Base-by-base conservation (phyloP, 2,329 filamentous ascomycete genomes). In the Fusarium luffae region DNA sequence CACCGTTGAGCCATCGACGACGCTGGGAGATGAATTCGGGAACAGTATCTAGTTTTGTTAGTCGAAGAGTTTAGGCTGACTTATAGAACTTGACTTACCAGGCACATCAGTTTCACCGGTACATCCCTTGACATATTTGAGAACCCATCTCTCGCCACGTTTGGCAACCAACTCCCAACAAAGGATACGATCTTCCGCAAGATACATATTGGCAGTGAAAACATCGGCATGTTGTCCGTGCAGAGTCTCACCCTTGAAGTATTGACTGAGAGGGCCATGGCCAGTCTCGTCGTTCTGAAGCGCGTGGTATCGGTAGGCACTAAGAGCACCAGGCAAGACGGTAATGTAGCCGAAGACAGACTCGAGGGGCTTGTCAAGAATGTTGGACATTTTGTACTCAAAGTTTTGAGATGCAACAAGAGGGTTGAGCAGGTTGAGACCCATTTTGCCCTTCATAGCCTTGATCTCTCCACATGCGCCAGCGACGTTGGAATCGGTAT, bases 351-450 rank as follows among this genome's bases (percentile, higher is more conserved):
- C 96, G 79, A 99, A 99, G 1, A 97, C 95, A 0, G 93, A 97
- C 79, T 99, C 96, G 4, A 99, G 84, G 1, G 96, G 96, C 80
- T 99, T 99, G 79, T 99, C 96, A 27, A 99, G 85, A 75, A 99
- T 99, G 75, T 99, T 99, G 42, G 94, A 97, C 93, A 99, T 98
- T 81, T 99, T 99, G 85, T 99, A 99, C 83, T 99, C 96, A 73
- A 99, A 99, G 79, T 99, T 99, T 76, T 99, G 96, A 47, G 94
- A 97, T 0, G 96, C 96, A 18, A 99, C 95, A 8, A 99, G 85
- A 0, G 96, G 96, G 75, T 99, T 99, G 47, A 99, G 84, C 18
- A 99, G 85, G 68, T 95, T 93, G 7, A 89, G 84, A 77, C 93
- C 94, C 25, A 88, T 90, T 71, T 91, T 93, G 10, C 96, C 96